phyloP scores from a whole-genome alignment of 2,329 filamentous ascomycete species.

The Penicillium crustosum region DNA sequence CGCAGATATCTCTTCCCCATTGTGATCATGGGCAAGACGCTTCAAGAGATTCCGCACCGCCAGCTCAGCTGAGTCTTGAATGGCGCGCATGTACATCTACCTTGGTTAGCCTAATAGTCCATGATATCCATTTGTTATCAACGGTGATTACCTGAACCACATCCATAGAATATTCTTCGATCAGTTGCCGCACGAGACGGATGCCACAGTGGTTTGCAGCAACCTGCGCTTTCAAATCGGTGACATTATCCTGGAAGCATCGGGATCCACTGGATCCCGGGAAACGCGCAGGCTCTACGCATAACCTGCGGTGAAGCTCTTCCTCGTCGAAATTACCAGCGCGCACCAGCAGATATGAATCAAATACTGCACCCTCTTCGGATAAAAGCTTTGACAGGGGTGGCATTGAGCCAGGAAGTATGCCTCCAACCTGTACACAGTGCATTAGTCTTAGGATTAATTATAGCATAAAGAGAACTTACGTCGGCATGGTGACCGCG shows the following conservation, averaged over 20 bases:
- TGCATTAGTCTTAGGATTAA: background rate
- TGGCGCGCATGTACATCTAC: slow-evolving; percentile 67
- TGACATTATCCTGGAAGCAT: slow-evolving; percentile 73
- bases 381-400: slow-evolving; percentile 20
- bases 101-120: background rate
- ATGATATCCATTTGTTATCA: background rate
- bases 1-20: slow-evolving; percentile 62
- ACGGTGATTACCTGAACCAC: slow-evolving; percentile 61
- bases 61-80: slow-evolving; percentile 72
- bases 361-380: slow-evolving; percentile 56
- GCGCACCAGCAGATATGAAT: slow-evolving; percentile 66
- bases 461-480: slow-evolving; percentile 51
- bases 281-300: slow-evolving; percentile 66
- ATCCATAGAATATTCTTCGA: slow-evolving; percentile 69
- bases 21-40: slow-evolving; percentile 46
- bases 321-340: slow-evolving; percentile 71
- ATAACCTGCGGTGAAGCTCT: slow-evolving; percentile 64
- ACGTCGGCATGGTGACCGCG: slow-evolving; percentile 64
- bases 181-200: slow-evolving; percentile 66
- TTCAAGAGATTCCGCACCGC: slow-evolving; percentile 69
- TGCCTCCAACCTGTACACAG: slow-evolving; percentile 61
- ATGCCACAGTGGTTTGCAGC: slow-evolving; percentile 81
- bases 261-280: slow-evolving; percentile 73
- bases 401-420: slow-evolving; percentile 74
- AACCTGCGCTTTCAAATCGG: slow-evolving; percentile 77